Evolutionary conservation across 768 basidiomycete genomes (phyloP), one percentile per base, ranked within the genome.

Genomic region (Mycena pura): DNA sequence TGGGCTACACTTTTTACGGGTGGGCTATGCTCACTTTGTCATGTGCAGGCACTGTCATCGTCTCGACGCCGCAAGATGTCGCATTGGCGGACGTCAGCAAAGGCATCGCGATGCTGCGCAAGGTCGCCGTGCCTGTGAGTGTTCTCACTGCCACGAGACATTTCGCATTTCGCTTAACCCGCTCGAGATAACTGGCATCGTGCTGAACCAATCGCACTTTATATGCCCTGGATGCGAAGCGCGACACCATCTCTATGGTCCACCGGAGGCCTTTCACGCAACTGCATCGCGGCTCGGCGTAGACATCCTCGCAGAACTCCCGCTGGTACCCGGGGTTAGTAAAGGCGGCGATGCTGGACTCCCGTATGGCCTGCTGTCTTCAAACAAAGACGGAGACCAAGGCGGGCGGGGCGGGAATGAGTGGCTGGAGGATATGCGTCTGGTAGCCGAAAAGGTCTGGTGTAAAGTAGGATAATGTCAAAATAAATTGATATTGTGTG

Each of bases 31-130:
- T 34, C 27, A 15, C 28, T 6, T 14, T 36, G 19, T 24, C n/a
- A 51, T 29, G 24, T 25, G 56, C 48, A 98, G 96, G 95, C 11
- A 87, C 93, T 0, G 89, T 99, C 2, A 93, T 99, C 57, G 89
- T 98, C 2, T 96, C 95, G 0, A 98, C 96, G 7, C 96, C 96
- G 0, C 96, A 99, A 73, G 92, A 96, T 67, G 91, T 99, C 31
- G 92, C 96, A 3, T 81, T 98, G 5, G 82, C 92, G 5, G 96
- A 99, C 71, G 95, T 95, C 1, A 84, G 92, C 60, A 96, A 96
- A 66, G 96, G 96, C 0, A 91, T 98, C 22, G 83, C 89, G 8
- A 96, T 96, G 93, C 89, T 98, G 71, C 85, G 86, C 52, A 97
- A 96, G 74, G 83, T 98, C 9, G 81, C 84, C 17, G 88, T 98